Base-by-base conservation (phyloP, 1,284 basidiomycete genomes). In the Thecaphora thlaspeos region DNA sequence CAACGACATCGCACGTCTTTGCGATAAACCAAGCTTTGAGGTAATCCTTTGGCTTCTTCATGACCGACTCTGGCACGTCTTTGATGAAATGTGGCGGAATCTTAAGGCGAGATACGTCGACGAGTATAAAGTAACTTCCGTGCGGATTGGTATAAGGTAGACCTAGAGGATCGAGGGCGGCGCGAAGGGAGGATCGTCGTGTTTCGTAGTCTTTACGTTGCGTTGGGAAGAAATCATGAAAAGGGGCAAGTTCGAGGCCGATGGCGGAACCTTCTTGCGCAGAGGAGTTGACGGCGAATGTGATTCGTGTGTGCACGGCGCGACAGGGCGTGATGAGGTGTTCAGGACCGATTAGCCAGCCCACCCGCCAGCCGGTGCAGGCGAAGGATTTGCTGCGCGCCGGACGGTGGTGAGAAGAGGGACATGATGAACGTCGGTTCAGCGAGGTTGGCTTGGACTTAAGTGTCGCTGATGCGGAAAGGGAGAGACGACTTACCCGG, bases 311-410 rank as follows among this genome's bases (percentile, higher is more conserved):
- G 46, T 87, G 87, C 0, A 91, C 94, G 3, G 91, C 91, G 19
- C 95, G 83, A 4, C 90, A 88, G 1, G 94, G 91, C 34, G 82
- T 82, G 52, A 95, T 88, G 69, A 98, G 88, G 37, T 85, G 86
- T 21, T 84, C 76, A 4, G 91, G 90, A 7, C 89, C 95, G 61
- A 98, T 87, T 14, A 93, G 84, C 92, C 92, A 98, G 51, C 94
- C 95, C 22, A 98, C 85, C 52, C 95, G 87, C 94, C 94, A 98
- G 22, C 95, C 95, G 1, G 95, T 99, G 9, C 91, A 91, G 17
- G 94, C 90, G 78, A 99, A 99, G n/a, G 90, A 87, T 82, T 80
- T 73, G 63, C 88, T n/a, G n/a, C n/a, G n/a, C n/a, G n/a, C n/a
- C n/a, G n/a, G n/a, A n/a, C n/a, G n/a, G n/a, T n/a, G n/a, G n/a